phyloP scores from a whole-genome alignment of 306 rosid species.

The Acacia confusa region DNA sequence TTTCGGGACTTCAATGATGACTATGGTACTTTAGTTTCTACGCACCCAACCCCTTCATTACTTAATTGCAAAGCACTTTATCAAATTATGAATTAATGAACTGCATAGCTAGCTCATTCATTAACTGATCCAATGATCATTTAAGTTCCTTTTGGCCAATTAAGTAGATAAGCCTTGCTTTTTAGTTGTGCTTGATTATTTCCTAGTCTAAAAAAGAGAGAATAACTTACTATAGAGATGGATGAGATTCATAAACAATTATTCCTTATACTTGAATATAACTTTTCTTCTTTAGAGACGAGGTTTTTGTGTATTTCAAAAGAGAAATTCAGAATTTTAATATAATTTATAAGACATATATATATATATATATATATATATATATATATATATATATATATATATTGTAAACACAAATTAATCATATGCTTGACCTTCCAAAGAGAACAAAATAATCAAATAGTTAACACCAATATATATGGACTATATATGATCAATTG shows the following conservation, averaged over 20 bases:
- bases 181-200: constrained; percentile 22
- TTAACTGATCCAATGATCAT: background rate
- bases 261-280: background rate
- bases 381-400: too few species aligned
- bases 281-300: background rate
- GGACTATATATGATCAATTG: background rate
- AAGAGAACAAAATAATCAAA: background rate
- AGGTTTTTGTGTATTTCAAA: too few species aligned
- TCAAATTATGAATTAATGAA: background rate
- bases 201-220: background rate
- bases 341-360: background rate
- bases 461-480: background rate
- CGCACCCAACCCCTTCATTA: background rate
- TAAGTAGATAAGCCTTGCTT: constrained; percentile 14
- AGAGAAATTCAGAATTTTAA: background rate
- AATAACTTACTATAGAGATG: background rate
- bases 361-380: too few species aligned
- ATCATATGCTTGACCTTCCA: too few species aligned
- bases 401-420: too few species aligned
- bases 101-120: too few species aligned
- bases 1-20: constrained; percentile 32
- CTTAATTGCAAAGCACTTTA: constrained; percentile 19
- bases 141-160: background rate
- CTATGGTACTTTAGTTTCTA: constrained; percentile 14
- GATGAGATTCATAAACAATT: background rate